A percentile compares a stretch with the other conserved stretches of the same genome.
Conservation (phyloP, 1,139 yeast genomes). For the Taphrina flavorubra region DNA sequence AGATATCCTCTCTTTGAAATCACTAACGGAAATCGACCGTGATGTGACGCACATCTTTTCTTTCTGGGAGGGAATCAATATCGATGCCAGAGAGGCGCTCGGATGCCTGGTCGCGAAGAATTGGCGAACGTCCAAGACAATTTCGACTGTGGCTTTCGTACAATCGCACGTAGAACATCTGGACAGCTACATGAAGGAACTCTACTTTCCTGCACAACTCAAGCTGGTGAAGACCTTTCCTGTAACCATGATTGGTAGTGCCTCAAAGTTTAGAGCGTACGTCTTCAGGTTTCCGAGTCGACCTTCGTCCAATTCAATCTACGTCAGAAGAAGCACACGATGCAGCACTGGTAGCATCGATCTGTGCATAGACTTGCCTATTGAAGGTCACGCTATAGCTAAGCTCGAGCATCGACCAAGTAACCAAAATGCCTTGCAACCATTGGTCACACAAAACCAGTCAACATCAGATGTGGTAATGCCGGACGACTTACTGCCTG, state of each 20-base stretch:
- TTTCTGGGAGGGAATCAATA: slow-evolving; percentile 30
- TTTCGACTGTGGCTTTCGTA: slow-evolving; percentile 13
- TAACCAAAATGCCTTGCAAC: background rate
- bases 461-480: background rate
- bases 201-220: slow-evolving; percentile 14
- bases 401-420: too few species aligned
- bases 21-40: slow-evolving; percentile 4
- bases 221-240: slow-evolving; percentile 8
- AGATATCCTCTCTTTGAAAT: slow-evolving; percentile 2
- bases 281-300: slow-evolving; percentile 7
- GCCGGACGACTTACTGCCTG: background rate
- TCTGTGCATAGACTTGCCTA: background rate
- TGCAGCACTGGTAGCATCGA: background rate
- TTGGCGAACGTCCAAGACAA: background rate
- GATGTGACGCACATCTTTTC: slow-evolving; percentile 18
- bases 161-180: slow-evolving; percentile 6
- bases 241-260: slow-evolving; percentile 26
- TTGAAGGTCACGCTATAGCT: background rate
- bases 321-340: slow-evolving; percentile 1
- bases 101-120: slow-evolving; percentile 7
- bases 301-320: background rate
- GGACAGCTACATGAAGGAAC: slow-evolving; percentile 16
- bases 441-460: background rate
- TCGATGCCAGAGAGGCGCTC: slow-evolving; percentile 18
- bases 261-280: slow-evolving; percentile 20